Conservation (phyloP, 345 rosid genomes). For the Eutrema heterophyllum region DNA sequence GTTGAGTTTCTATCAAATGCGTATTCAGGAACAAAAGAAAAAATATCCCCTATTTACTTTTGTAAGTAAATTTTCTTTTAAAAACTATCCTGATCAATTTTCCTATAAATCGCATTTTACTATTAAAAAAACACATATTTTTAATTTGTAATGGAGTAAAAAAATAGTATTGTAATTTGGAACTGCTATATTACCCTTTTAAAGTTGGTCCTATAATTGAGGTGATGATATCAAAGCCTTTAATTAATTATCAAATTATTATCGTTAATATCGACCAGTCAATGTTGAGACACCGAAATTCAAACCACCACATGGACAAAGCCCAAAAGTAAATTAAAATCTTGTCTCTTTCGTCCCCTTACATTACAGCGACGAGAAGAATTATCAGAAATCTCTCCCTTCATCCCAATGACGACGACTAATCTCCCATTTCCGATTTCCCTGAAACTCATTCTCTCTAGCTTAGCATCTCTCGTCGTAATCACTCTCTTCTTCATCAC, state of each 20-base stretch:
- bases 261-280: constrained; percentile 15
- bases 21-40: neutral
- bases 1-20: neutral
- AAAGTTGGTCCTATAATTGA: neutral
- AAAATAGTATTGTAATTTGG: neutral
- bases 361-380: neutral
- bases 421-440: constrained; percentile 8
- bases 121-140: too few relatives aligned
- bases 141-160: too few relatives aligned
- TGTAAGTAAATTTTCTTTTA: too few relatives aligned
- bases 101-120: neutral
- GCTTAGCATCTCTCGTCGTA: constrained; percentile 13
- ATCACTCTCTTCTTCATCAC: constrained; percentile 36
- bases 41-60: too few relatives aligned
- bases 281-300: neutral
- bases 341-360: constrained; percentile 16
- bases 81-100: neutral
- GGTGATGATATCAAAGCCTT: neutral
- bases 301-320: constrained; percentile 3
- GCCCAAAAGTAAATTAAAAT: neutral
- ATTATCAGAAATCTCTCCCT: constrained; percentile 11
- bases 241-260: neutral
- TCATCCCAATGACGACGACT: constrained; percentile 13
- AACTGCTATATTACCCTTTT: neutral
- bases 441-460: constrained; percentile 13